These are phyloP conservation scores for Mortierella sp. DNA, from an alignment of 371 early-diverging fungal genomes.

Conservation along the genomic window DNA sequence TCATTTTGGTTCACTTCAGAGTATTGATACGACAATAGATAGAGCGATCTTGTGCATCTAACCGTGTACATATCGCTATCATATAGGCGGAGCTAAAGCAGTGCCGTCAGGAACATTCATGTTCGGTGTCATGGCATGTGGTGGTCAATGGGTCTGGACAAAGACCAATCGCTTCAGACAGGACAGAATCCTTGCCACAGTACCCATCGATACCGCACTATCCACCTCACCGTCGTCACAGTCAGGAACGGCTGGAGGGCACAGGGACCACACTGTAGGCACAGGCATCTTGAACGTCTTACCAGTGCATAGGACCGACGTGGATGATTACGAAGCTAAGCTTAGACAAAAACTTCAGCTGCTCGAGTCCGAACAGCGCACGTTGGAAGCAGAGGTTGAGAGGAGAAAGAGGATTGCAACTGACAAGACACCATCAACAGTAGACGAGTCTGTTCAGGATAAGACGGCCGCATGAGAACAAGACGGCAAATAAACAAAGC, in stretches of 20 bases:
- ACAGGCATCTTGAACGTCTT: slow-evolving; percentile 31
- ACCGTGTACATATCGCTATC: too few species aligned
- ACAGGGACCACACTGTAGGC: slow-evolving; percentile 5
- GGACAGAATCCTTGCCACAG: slow-evolving; percentile 23
- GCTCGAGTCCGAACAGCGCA: slow-evolving; percentile 33
- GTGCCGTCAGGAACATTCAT: slow-evolving; percentile 64
- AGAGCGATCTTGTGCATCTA: too few species aligned
- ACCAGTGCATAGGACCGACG: slow-evolving; percentile 48
- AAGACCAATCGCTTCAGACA: slow-evolving; percentile 36
- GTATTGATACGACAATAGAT: too few species aligned
- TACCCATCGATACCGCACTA: neutral
- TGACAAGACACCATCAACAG: neutral
- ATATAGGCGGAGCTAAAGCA: slow-evolving; percentile 63
- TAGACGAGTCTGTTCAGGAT: slow-evolving; percentile 2
- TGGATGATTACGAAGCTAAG: slow-evolving; percentile 44
- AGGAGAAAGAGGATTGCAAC: slow-evolving; percentile 16
- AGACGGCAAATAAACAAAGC: too few species aligned
- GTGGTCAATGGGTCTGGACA: slow-evolving; percentile 39
- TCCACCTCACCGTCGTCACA: neutral
- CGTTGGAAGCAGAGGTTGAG: slow-evolving; percentile 26
- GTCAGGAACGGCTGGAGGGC: neutral
- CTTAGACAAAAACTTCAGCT: slow-evolving; percentile 20
- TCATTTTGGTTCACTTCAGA: neutral
- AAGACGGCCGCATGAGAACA: neutral
- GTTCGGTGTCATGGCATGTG: slow-evolving; percentile 57